These are phyloP conservation scores for Starmerella floris DNA, from an alignment of 805 yeast species.

Conservation along the genomic window DNA sequence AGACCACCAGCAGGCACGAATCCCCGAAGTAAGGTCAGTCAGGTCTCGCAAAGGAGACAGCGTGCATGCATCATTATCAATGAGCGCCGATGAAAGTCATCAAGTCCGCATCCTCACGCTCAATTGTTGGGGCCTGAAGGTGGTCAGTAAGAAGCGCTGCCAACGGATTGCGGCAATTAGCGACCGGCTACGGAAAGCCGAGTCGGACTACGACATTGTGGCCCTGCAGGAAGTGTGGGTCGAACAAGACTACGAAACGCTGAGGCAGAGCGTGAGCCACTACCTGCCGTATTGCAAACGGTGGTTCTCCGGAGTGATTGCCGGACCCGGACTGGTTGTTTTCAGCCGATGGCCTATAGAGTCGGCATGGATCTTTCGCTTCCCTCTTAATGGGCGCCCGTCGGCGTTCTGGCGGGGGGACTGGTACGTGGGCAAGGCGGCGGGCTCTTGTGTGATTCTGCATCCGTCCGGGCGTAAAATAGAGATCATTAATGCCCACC, in stretches of 20 bases:
- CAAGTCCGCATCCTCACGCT: slow-evolving; percentile 29
- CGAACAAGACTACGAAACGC: slow-evolving; percentile 62
- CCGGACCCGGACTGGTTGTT: slow-evolving; percentile 89
- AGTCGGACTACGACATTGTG: slow-evolving; percentile 54
- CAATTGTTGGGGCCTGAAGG: slow-evolving; percentile 65
- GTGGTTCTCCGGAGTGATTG: slow-evolving; percentile 68
- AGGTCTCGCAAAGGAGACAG: no score
- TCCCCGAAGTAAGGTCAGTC: no score
- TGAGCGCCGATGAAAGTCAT: background rate
- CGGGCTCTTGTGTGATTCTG: slow-evolving; percentile 56
- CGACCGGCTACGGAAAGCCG: slow-evolving; percentile 34
- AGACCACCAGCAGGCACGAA: no score
- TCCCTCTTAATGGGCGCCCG: slow-evolving; percentile 88
- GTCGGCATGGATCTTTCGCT: slow-evolving; percentile 63
- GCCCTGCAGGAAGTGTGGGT: slow-evolving; percentile 96
- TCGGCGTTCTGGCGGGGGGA: slow-evolving; percentile 90
- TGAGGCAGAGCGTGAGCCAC: slow-evolving; percentile 35
- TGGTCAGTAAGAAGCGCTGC: slow-evolving; percentile 56
- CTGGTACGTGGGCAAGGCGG: slow-evolving; percentile 90
- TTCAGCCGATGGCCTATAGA: slow-evolving; percentile 74
- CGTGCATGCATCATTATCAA: no score
- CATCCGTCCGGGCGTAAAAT: slow-evolving; percentile 40
- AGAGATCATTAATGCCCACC: slow-evolving; percentile 78
- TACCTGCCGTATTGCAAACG: slow-evolving; percentile 52
- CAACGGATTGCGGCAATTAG: slow-evolving; percentile 66